Conservation (phyloP, 805 yeast genomes). For the Clavispora santaluciae region DNA sequence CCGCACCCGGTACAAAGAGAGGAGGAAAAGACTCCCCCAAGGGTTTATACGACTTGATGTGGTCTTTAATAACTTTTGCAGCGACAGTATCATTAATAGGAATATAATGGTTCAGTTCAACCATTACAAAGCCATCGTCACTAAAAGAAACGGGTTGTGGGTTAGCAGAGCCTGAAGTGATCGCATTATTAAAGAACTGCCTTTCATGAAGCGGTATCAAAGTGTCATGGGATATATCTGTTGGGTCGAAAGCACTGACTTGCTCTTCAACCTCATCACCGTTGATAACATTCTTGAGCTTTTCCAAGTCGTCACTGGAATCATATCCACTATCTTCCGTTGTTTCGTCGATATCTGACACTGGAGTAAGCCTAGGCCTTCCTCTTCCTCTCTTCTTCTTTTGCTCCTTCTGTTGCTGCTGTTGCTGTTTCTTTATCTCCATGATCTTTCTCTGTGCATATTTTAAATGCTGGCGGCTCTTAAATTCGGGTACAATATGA, state of each 20-base stretch:
- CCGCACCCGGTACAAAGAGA: slow-evolving; percentile 4
- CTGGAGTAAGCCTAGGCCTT: slow-evolving; percentile 5
- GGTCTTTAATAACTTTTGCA: slow-evolving; percentile 24
- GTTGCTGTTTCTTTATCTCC: slow-evolving; percentile 10
- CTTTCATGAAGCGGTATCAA: slow-evolving; percentile 21
- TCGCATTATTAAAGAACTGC: slow-evolving; percentile 29
- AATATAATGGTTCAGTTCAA: slow-evolving; percentile 15
- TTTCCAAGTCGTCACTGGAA: slow-evolving; percentile 8
- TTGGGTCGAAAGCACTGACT: slow-evolving; percentile 38
- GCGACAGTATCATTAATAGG: slow-evolving; percentile 28
- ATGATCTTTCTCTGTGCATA: slow-evolving; percentile 12
- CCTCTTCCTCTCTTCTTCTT: slow-evolving; percentile 3
- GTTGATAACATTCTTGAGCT: slow-evolving; percentile 14
- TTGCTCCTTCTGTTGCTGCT: neutral
- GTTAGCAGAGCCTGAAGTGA: slow-evolving; percentile 13
- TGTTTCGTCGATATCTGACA: slow-evolving; percentile 6
- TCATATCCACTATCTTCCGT: slow-evolving; percentile 7
- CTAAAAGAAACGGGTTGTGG: slow-evolving; percentile 11
- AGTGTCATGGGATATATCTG: slow-evolving; percentile 30
- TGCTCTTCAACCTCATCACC: slow-evolving; percentile 19
- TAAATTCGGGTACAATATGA: slow-evolving; percentile 24
- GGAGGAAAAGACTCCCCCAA: slow-evolving; percentile 37
- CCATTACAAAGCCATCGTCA: slow-evolving; percentile 14
- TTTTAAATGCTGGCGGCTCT: slow-evolving; percentile 11
- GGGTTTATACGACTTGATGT: slow-evolving; percentile 27